Percentiles rank a stretch among this genome's conserved stretches.
phyloP scores from a whole-genome alignment of 2,329 filamentous ascomycete genomes.

The Ascosphaera acerosa region DNA sequence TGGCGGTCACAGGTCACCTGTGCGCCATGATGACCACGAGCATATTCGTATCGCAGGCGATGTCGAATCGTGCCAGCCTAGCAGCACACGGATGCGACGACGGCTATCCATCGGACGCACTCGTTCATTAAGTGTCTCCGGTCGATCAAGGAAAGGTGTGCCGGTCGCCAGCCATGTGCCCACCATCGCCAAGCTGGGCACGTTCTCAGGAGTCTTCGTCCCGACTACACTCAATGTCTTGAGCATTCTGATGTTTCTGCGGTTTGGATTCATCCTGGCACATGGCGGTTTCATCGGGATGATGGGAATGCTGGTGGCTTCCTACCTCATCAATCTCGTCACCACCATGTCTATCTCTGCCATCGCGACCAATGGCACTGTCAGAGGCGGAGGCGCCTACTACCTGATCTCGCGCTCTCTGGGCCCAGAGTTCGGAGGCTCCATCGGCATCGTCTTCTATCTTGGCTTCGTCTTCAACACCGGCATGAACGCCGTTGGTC shows the following conservation, averaged over 20 bases:
- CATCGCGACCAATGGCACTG: constrained; percentile 73
- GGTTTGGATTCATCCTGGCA: constrained; percentile 64
- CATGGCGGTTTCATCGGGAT: constrained; percentile 59
- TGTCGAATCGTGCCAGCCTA: too few relatives aligned
- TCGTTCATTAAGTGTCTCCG: neutral
- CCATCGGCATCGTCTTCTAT: constrained; percentile 71
- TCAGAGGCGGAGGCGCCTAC: constrained; percentile 67
- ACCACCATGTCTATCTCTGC: constrained; percentile 70
- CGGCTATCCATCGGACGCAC: neutral
- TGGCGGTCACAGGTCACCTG: neutral
- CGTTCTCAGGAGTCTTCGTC: constrained; percentile 58
- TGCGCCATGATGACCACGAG: neutral
- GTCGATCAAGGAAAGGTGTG: neutral
- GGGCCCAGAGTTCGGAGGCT: constrained; percentile 70
- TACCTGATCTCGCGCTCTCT: constrained; percentile 69
- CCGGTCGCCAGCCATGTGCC: neutral
- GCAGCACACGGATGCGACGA: too few relatives aligned
- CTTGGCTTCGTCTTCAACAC: constrained; percentile 76
- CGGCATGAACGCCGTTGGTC: constrained; percentile 63
- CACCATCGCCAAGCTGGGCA: constrained; percentile 37
- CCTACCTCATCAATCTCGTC: constrained; percentile 62
- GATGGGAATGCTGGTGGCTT: constrained; percentile 44
- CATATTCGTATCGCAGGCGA: neutral
- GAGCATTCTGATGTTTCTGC: constrained; percentile 77
- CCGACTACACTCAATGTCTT: constrained; percentile 74